phyloP scores from a whole-genome alignment of 2,329 filamentous ascomycete genomes.

The Sporothrix humicola region DNA sequence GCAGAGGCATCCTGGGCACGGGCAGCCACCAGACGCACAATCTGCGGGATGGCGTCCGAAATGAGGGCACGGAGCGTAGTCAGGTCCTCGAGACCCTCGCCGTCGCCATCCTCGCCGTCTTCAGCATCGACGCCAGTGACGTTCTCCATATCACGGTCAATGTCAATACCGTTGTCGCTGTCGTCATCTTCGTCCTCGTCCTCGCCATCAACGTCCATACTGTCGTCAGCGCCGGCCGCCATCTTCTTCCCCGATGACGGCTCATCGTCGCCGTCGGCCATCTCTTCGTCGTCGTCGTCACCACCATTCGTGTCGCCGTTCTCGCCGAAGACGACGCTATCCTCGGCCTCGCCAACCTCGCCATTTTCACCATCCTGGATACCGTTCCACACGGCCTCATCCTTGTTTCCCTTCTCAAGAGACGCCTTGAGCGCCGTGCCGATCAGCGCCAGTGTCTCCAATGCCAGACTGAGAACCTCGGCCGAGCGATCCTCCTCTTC shows the following conservation, averaged over 20 bases:
- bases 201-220: constrained; percentile 43
- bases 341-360: constrained; percentile 47
- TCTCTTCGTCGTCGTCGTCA: constrained; percentile 59
- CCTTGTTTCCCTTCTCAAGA: constrained; percentile 52
- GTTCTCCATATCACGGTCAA: constrained; percentile 65
- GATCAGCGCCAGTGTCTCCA: constrained; percentile 69
- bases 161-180: constrained; percentile 33
- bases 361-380: constrained; percentile 43
- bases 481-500: constrained; percentile 36
- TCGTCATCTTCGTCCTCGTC: constrained; percentile 44
- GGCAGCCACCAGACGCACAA: constrained; percentile 55
- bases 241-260: constrained; percentile 40
- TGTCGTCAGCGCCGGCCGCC: constrained; percentile 44
- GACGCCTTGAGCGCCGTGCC: constrained; percentile 63
- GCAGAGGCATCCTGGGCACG: constrained; percentile 46
- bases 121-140: constrained; percentile 58
- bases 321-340: constrained; percentile 44
- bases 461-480: constrained; percentile 59
- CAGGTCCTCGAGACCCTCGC: constrained; percentile 56
- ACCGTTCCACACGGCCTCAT: constrained; percentile 48
- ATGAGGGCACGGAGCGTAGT: constrained; percentile 59
- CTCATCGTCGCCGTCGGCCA: constrained; percentile 56
- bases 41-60: constrained; percentile 53
- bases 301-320: constrained; percentile 42
- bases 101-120: constrained; percentile 50